These are phyloP conservation scores for Solanum phureja DNA, from an alignment of 257 asterid species.

Conservation along the genomic window DNA sequence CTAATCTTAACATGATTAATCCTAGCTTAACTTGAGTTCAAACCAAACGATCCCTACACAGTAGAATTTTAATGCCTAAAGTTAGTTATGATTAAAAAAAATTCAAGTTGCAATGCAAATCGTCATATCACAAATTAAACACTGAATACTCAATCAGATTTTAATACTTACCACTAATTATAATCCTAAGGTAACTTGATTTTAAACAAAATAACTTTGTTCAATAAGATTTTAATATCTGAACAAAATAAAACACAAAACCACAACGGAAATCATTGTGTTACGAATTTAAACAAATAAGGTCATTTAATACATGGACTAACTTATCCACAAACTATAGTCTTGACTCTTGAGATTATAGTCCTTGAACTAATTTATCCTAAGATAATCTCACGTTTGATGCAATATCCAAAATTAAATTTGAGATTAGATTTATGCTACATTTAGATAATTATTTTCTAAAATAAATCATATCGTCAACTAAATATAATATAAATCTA, in stretches of 20 bases:
- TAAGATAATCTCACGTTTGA: not conserved
- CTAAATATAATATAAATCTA: not conserved
- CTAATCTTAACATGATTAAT: not conserved
- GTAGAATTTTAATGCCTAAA: not conserved
- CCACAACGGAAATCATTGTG: not conserved
- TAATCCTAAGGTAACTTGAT: not conserved
- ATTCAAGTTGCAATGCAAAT: not conserved
- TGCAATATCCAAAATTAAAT: not conserved
- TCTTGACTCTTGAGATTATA: not conserved
- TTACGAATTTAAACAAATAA: not conserved
- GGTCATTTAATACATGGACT: no score
- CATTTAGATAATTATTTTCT: not conserved
- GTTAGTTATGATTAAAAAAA: not conserved
- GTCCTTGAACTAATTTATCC: not conserved
- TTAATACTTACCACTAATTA: not conserved
- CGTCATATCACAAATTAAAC: not conserved
- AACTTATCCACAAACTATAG: not conserved
- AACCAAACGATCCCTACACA: not conserved
- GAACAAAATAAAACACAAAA: not conserved
- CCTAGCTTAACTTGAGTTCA: not conserved
- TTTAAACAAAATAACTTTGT: not conserved
- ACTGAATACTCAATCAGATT: rapidly evolving
- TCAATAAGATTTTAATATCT: not conserved
- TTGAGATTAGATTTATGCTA: not conserved
- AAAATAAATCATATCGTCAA: not conserved